phyloP scores from a whole-genome alignment of 768 basidiomycete genomes.

The Termitomyces eurrhizus region DNA sequence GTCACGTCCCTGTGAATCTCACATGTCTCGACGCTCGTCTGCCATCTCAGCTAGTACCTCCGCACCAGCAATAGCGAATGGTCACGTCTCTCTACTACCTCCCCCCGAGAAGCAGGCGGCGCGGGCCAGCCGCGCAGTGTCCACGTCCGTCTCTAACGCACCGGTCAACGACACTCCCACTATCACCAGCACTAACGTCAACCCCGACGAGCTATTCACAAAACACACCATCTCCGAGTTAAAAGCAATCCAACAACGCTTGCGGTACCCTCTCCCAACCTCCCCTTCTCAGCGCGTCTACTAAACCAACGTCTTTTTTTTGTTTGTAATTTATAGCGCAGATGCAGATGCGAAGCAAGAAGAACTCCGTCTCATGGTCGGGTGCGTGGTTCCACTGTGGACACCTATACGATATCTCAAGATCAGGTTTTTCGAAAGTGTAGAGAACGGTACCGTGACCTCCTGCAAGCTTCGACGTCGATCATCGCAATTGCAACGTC shows the following conservation, averaged over 20 bases:
- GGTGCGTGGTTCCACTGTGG: conserved; percentile 53
- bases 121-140: conserved; percentile 5
- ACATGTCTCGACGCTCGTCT: conserved; percentile 27
- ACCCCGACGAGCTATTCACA: conserved; percentile 74
- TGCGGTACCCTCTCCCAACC: conserved; percentile 41
- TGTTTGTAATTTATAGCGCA: conserved; percentile 55
- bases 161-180: conserved; percentile 17
- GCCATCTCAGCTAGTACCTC: conserved; percentile 16
- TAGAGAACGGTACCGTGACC: conserved; percentile 88
- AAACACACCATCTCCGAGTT: conserved; percentile 71
- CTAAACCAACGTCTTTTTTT: background rate
- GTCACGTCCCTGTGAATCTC: conserved; percentile 8
- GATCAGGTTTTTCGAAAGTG: conserved; percentile 47
- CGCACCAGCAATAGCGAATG: conserved; percentile 21
- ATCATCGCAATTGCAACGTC: conserved; percentile 75
- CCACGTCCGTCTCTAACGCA: conserved; percentile 19
- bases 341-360: conserved; percentile 88
- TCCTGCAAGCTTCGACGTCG: conserved; percentile 81
- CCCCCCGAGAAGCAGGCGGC: conserved; percentile 11
- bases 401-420: conserved; percentile 12
- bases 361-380: conserved; percentile 86
- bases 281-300: background rate
- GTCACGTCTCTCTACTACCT: conserved; percentile 16
- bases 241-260: conserved; percentile 57
- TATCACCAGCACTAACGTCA: conserved; percentile 24